These are phyloP conservation scores for Solanum ossicruentum DNA, from an alignment of 257 asterid genomes.

Conservation along the genomic window DNA sequence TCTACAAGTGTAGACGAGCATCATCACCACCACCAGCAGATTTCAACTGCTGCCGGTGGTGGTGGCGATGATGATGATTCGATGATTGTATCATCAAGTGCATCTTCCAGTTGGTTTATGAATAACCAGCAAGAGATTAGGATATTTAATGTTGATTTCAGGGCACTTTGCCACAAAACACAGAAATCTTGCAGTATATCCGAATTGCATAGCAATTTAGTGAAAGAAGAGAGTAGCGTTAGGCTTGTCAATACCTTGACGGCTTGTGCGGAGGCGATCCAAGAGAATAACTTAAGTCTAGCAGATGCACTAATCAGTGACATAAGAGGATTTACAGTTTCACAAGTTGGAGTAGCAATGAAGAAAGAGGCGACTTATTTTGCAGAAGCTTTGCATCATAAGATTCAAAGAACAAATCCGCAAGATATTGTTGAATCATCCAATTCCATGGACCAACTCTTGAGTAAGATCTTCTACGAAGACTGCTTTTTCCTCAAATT, in stretches of 20 bases:
- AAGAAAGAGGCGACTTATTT: background rate
- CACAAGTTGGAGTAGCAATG: background rate
- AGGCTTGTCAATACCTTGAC: too few species aligned
- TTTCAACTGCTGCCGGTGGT: background rate
- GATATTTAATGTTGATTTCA: background rate
- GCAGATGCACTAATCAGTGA: background rate
- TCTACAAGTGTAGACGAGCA: background rate
- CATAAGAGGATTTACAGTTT: background rate
- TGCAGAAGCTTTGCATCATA: background rate
- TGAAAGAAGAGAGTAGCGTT: too few species aligned
- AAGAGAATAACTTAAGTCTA: too few species aligned
- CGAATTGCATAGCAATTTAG: background rate
- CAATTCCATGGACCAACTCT: background rate
- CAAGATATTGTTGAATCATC: background rate
- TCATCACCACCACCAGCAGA: background rate
- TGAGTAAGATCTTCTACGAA: background rate
- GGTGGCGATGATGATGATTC: background rate
- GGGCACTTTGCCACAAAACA: background rate
- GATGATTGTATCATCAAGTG: background rate
- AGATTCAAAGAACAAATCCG: background rate
- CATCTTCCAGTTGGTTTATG: background rate
- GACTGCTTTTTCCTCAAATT: background rate
- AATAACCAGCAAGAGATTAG: background rate
- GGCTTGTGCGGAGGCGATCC: background rate
- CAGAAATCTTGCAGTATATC: too few species aligned